Base-by-base conservation (phyloP, 805 yeast genomes). In the Candida jianshihensis region DNA sequence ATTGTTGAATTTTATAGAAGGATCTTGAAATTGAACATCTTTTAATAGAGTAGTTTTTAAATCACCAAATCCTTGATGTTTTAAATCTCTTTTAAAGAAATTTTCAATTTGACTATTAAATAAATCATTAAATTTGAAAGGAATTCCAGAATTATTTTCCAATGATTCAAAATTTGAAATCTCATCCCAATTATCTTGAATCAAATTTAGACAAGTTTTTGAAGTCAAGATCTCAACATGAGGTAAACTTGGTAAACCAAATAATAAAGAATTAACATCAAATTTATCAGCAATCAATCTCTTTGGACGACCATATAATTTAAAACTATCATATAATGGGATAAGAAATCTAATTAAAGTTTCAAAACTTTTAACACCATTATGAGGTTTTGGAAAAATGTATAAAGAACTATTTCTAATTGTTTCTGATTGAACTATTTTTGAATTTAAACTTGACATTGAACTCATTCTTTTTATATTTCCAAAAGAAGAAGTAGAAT, bases 231-330 rank as follows among this genome's bases (percentile, higher is more conserved):
- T 78, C 47, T 76, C 73, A 22, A 77, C 74, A 40, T 71, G 76
- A 4, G 94, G 94, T 48, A 84, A 65, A 17, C 78, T 73, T 5
- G 94, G 94, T 41, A 83, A 64, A 0, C 81, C 90, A 61, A 81
- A 83, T 24, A 83, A 60, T 48, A 83, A 54, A 2, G 86, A 78
- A 2, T 62, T 49, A 15, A 63, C 57, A 46, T 78, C 73, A 13
- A 60, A 61, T 56, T 80, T 78, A 46, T 72, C 71, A 16, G 85
- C 73, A 38, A 68, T 64, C 43, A 83, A 67, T 45, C 68, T 75
- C 30, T 66, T 63, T 1, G 94, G 92, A 46, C 92, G 67, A 8
- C 94, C 94, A 49, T 83, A 83, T 32, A 83, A 56, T 50, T 70
- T 72, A 59, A 81, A 83, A 4, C 81, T 66, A 53, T 83, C 85